phyloP scores from a whole-genome alignment of 1,139 yeast species.

The Hansenula anomala region DNA sequence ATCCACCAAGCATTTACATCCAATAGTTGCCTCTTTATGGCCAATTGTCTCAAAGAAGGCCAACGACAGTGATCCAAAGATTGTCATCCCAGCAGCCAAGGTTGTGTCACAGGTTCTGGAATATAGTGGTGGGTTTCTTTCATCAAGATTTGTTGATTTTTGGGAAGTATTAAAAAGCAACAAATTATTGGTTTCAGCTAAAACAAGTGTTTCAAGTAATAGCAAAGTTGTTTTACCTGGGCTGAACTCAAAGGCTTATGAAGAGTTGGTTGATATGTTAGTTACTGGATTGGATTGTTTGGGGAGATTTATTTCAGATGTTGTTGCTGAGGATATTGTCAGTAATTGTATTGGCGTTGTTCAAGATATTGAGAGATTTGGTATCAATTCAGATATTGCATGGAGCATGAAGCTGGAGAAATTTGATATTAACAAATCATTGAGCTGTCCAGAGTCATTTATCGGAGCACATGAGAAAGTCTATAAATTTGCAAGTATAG shows the following conservation, averaged over 20 bases:
- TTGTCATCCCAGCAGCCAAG: slow-evolving; percentile 30
- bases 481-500: too few relatives aligned
- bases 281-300: slow-evolving; percentile 21
- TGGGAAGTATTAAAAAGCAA: slow-evolving; percentile 31
- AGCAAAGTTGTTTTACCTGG: slow-evolving; percentile 27
- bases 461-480: too few relatives aligned
- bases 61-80: slow-evolving; percentile 31
- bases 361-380: slow-evolving; percentile 11
- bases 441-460: too few relatives aligned
- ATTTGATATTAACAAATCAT: slow-evolving; percentile 1
- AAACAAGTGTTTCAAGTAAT: slow-evolving; percentile 6
- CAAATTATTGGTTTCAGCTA: slow-evolving; percentile 14
- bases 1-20: slow-evolving; percentile 53
- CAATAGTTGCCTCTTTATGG: slow-evolving; percentile 71
- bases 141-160: slow-evolving; percentile 39
- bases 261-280: slow-evolving; percentile 23
- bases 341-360: slow-evolving; percentile 14
- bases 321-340: slow-evolving; percentile 16
- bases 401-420: slow-evolving; percentile 17
- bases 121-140: slow-evolving; percentile 46
- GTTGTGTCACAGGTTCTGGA: slow-evolving; percentile 34
- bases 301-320: slow-evolving; percentile 28
- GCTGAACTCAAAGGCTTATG: slow-evolving; percentile 24
- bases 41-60: slow-evolving; percentile 42
- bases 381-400: slow-evolving; percentile 18